Evolutionary conservation across 2,329 filamentous ascomycete genomes (phyloP).

Genomic region (Sordariomycetes sp.): DNA sequence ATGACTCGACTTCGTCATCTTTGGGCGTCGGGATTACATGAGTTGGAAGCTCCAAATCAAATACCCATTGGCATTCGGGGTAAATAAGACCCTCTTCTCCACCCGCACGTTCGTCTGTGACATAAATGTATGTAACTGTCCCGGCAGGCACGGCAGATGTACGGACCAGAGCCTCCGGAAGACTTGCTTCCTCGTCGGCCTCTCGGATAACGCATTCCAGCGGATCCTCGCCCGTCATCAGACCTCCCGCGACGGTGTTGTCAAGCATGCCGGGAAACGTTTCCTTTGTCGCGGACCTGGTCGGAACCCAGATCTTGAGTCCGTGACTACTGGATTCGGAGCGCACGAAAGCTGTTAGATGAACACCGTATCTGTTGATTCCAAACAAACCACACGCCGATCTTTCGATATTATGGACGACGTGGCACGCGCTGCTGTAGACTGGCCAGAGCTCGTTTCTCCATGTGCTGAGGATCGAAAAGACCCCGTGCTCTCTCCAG

Average conservation of each 20-base stretch:
- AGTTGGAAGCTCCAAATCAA: slow-evolving; percentile 66
- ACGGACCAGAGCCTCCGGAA: slow-evolving; percentile 58
- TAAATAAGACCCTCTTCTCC: slow-evolving; percentile 75
- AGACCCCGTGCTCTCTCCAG: slow-evolving; percentile 58
- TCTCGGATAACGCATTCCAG: slow-evolving; percentile 78
- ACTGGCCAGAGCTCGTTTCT: slow-evolving; percentile 70
- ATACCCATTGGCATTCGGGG: slow-evolving; percentile 85
- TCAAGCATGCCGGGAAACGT: slow-evolving; percentile 90
- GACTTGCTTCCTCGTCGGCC: slow-evolving; percentile 74
- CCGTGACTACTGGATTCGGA: slow-evolving; percentile 28
- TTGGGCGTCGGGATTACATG: slow-evolving; percentile 60
- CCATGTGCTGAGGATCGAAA: slow-evolving; percentile 67
- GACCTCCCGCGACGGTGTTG: slow-evolving; percentile 74
- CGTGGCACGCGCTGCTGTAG: slow-evolving; percentile 43
- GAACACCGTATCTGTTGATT: slow-evolving; percentile 64
- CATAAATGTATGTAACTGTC: slow-evolving; percentile 72
- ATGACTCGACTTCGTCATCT: slow-evolving; percentile 82
- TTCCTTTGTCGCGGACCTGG: slow-evolving; percentile 62
- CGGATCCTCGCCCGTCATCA: slow-evolving; percentile 67
- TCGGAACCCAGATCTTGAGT: slow-evolving; percentile 74
- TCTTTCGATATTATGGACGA: slow-evolving; percentile 68
- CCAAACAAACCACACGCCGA: slow-evolving; percentile 62
- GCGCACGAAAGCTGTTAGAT: slow-evolving; percentile 62
- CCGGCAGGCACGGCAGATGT: slow-evolving; percentile 45
- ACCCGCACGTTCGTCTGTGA: slow-evolving; percentile 61